A percentile compares a stretch with the other conserved stretches of the same genome.
phyloP scores from a whole-genome alignment of 108 stramenopile genomes.

The Cyclotella sp. region DNA sequence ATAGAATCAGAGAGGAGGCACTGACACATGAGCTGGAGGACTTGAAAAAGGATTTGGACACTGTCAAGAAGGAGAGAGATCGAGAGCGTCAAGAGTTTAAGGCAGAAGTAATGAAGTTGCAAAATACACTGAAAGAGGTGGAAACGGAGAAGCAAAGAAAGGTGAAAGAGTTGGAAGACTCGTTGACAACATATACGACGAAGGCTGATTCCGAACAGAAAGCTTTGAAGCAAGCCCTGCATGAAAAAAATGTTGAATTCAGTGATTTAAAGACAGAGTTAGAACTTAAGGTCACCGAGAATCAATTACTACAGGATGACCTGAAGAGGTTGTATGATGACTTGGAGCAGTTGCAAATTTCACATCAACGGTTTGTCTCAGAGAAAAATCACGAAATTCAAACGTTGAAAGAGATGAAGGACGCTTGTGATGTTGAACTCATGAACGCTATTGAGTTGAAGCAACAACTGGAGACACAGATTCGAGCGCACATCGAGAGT shows the following conservation, averaged over 20 bases:
- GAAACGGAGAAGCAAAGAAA: neutral
- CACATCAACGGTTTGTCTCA: neutral
- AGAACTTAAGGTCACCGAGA: neutral
- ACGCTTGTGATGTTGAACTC: neutral
- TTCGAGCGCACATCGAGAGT: neutral
- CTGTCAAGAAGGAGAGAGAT: neutral
- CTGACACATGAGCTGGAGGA: conserved; percentile 18
- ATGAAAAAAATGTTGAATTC: neutral
- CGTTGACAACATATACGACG: neutral
- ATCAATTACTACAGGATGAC: neutral
- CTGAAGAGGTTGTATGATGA: neutral
- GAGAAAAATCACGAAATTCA: conserved; percentile 1
- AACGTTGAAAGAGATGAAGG: neutral
- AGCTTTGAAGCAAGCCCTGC: neutral
- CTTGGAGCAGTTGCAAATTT: neutral
- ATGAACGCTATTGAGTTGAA: neutral
- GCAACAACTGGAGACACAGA: neutral
- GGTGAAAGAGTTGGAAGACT: neutral
- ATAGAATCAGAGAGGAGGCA: neutral
- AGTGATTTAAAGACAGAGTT: neutral
- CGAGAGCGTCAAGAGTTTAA: neutral
- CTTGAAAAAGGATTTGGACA: neutral
- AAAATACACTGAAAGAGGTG: neutral
- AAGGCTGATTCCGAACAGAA: neutral
- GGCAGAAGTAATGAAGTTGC: neutral